Evolutionary conservation across 768 basidiomycete genomes (phyloP).

Genomic region (Lentinula detonsa): DNA sequence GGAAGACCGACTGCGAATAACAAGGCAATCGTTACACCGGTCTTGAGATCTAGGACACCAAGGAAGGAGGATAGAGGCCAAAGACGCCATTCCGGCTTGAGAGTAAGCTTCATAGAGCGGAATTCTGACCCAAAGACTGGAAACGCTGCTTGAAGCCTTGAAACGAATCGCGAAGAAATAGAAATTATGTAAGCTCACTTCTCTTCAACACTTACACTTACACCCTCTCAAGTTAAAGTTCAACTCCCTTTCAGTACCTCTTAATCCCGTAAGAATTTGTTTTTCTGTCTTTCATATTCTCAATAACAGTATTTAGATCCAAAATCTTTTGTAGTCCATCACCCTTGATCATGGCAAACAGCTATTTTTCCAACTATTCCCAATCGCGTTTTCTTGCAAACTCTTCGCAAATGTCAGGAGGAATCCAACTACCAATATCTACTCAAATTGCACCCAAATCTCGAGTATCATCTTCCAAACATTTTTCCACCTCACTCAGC

Average conservation of each 20-base stretch:
- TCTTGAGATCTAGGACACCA: constrained; percentile 88
- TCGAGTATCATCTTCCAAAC: constrained; percentile 59
- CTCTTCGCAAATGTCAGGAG: constrained; percentile 12
- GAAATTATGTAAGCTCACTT: constrained; percentile 1
- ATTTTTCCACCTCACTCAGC: constrained; percentile 59
- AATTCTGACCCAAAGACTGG: background rate
- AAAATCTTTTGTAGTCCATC: background rate
- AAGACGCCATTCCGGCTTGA: constrained; percentile 78
- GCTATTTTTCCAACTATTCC: constrained; percentile 83
- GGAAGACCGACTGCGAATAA: constrained; percentile 75
- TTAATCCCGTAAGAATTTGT: no score
- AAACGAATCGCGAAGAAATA: background rate
- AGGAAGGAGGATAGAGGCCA: constrained; percentile 81
- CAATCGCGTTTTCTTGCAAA: constrained; percentile 65
- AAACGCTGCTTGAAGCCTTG: background rate
- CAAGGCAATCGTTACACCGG: constrained; percentile 81
- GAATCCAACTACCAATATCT: constrained; percentile 10
- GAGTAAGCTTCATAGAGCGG: constrained; percentile 65
- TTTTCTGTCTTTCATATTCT: background rate
- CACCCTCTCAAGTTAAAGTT: background rate
- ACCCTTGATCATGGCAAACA: constrained; percentile 38
- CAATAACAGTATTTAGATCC: background rate
- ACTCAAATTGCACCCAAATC: constrained; percentile 22
- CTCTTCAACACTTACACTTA: background rate
- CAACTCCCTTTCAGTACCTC: no score